Conservation (phyloP, 2,329 filamentous ascomycete species). For the Talaromyces atroroseus region DNA sequence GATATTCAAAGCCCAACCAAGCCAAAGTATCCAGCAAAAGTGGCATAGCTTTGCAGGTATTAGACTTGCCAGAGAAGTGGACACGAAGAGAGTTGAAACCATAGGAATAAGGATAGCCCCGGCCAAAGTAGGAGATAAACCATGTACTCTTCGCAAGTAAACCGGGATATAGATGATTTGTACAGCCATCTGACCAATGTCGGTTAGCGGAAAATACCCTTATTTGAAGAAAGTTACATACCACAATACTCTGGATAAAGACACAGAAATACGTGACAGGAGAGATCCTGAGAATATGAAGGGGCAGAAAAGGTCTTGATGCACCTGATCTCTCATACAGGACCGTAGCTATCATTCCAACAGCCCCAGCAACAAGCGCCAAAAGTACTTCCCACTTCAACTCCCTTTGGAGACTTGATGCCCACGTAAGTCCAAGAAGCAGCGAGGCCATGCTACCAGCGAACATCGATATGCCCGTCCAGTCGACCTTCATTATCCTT, state of each 20-base stretch:
- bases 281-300: not conserved
- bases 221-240: not conserved
- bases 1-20: slow-evolving; percentile 11
- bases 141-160: slow-evolving; percentile 7
- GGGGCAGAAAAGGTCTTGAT: slow-evolving; percentile 4
- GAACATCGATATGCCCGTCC: slow-evolving; percentile 10
- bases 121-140: not conserved
- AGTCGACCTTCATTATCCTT: slow-evolving; percentile 9
- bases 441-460: slow-evolving; percentile 5
- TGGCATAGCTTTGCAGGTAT: slow-evolving; percentile 3
- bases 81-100: not conserved
- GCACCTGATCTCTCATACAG: slow-evolving; percentile 9
- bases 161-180: slow-evolving; percentile 5
- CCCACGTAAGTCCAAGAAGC: slow-evolving; percentile 7
- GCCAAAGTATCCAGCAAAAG: slow-evolving; percentile 11
- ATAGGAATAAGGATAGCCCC: slow-evolving; percentile 5
- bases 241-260: slow-evolving; percentile 12
- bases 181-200: slow-evolving; percentile 6
- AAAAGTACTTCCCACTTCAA: slow-evolving; percentile 1
- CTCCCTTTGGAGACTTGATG: not conserved
- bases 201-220: not conserved
- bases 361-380: not conserved
- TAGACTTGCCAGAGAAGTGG: not conserved
- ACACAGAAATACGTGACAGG: slow-evolving; percentile 6
- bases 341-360: slow-evolving; percentile 1